phyloP scores from a whole-genome alignment of 345 rosid species.

The Cardamine chenopodiifolia region DNA sequence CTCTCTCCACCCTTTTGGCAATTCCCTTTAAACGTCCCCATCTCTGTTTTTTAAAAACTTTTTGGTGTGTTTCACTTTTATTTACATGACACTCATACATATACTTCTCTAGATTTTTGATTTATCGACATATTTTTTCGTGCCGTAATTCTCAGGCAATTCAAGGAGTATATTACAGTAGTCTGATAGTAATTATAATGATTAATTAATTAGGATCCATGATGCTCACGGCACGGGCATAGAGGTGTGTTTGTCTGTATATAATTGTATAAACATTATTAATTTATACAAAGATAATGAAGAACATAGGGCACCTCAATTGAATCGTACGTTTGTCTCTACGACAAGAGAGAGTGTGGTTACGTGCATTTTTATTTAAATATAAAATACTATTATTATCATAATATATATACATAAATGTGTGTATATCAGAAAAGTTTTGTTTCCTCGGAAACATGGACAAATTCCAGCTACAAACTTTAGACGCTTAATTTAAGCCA shows the following conservation, averaged over 20 bases:
- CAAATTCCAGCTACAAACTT: slow-evolving; percentile 48
- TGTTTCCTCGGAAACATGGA: slow-evolving; percentile 44
- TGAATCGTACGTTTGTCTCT: slow-evolving; percentile 41
- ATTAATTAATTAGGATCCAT: slow-evolving; percentile 28
- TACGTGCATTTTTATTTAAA: slow-evolving; percentile 19
- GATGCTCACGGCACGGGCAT: slow-evolving; percentile 46
- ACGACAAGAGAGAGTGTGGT: slow-evolving; percentile 17
- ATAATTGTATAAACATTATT: slow-evolving; percentile 18
- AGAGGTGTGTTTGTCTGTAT: slow-evolving; percentile 37
- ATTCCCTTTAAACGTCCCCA: slow-evolving; percentile 18
- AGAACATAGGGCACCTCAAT: slow-evolving; percentile 37
- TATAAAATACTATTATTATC: neutral
- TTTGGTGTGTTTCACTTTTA: neutral
- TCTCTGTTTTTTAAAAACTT: neutral
- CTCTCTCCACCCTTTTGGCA: slow-evolving; percentile 34
- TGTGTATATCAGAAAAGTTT: slow-evolving; percentile 31
- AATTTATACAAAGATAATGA: slow-evolving; percentile 35
- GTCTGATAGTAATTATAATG: neutral
- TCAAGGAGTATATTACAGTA: neutral
- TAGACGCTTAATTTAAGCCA: slow-evolving; percentile 33
- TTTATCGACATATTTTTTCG: slow-evolving; percentile 19
- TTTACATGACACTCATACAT: slow-evolving; percentile 18
- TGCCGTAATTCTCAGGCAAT: slow-evolving; percentile 37
- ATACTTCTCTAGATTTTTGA: neutral
- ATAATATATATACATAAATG: slow-evolving; percentile 9